Evolutionary conservation across 257 asterid species (phyloP).

Genomic region (Przewalskia tangutica): DNA sequence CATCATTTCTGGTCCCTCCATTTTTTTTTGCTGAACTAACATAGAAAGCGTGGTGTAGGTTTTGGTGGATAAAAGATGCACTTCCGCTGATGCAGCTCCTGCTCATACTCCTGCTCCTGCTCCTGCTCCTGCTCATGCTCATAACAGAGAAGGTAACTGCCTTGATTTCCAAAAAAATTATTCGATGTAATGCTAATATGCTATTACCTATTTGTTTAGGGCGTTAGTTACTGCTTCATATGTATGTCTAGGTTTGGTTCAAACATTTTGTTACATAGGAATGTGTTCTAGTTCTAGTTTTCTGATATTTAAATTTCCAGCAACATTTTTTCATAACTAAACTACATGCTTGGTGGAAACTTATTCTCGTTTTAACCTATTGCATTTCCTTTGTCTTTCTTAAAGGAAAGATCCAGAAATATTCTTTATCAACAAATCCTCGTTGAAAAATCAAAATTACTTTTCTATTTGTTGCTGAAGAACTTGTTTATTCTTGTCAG

Average conservation of each 20-base stretch:
- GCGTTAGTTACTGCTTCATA: neutral
- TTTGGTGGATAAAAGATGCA: constrained; percentile 47
- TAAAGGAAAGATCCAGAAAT: neutral
- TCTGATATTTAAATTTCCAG: neutral
- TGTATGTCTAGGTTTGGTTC: neutral
- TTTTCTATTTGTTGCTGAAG: neutral
- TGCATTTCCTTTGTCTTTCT: neutral
- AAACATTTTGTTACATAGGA: neutral
- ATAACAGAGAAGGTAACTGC: constrained; percentile 46
- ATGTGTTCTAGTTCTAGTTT: neutral
- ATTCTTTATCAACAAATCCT: neutral
- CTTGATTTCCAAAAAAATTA: neutral
- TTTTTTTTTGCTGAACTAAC: constrained; percentile 4
- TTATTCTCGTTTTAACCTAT: neutral
- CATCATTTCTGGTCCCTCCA: constrained; percentile 5
- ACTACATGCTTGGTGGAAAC: neutral
- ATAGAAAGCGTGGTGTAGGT: constrained; percentile 33
- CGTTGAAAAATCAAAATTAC: neutral
- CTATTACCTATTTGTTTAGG: neutral
- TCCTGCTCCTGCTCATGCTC: constrained; percentile 37
- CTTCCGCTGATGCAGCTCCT: constrained; percentile 18
- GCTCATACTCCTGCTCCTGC: constrained; percentile 33
- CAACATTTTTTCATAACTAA: neutral
- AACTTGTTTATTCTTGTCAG: neutral
- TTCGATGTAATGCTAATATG: neutral